Evolutionary conservation across 176 grass and related monocot species (phyloP), one percentile per base, ranked within the genome.

Genomic region (Avena sativa): DNA sequence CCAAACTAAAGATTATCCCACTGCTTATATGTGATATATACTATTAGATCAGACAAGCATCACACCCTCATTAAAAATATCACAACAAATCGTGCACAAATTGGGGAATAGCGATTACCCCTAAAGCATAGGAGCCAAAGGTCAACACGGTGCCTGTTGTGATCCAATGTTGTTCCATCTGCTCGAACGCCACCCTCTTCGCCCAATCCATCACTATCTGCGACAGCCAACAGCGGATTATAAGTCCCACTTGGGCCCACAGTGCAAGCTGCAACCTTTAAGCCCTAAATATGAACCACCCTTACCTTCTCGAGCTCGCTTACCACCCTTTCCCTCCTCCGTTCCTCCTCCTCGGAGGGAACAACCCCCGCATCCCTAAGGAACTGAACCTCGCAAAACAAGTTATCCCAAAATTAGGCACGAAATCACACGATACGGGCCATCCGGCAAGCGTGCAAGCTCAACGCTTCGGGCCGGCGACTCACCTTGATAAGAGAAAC

Each of bases 111-210:
- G 74, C 20, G 62, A 83, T 92, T 91, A 95, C 93, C 84, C 93
- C 93, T 64, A 95, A 86, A 56, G 77, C 93, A 91, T 95, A 95
- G 69, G 93, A 95, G 82, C 93, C 93, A 68, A 82, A 95, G 72
- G 90, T 91, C 83, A 92, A 77, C 87, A 95, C 81, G 16, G 90
- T 89, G 26, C 80, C 93, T 74, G 88, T 76, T 62, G 93, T 49
- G 12, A 80, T 62, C 70, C 79, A 79, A 75, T 84, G 62, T 14
- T 84, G 51, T 71, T 74, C 73, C 63, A 70, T 28, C 78, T 77
- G 86, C 23, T 87, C 77, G 47, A 65, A 89, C 9, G 93, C 93
- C 30, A 92, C 90, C 90, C 75, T 82, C 71, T 89, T 90, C 43
- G 89, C 89, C 93, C 93, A 95, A 47, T 48, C 78, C 83, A 87